Base-by-base conservation (phyloP, 208 protist genomes). In the Trypanosoma lewisi region DNA sequence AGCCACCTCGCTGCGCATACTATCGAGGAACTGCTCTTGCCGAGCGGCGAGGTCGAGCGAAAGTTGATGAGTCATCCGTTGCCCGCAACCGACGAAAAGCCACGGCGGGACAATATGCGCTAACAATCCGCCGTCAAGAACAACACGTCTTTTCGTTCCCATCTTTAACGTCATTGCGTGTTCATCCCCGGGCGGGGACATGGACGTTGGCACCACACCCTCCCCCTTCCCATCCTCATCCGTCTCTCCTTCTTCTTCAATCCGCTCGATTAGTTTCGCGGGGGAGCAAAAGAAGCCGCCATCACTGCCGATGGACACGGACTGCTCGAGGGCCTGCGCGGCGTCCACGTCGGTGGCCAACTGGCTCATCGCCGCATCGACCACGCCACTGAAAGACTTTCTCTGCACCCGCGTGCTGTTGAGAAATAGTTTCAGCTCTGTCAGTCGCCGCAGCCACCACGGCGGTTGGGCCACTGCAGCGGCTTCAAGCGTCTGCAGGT, bases 351-450 rank as follows among this genome's bases (percentile, higher is more conserved):
- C 80, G 36, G 67, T 44, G 6, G 61, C 52, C 19, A 87, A 59
- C 55, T 76, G 67, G 52, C 50, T 25, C 59, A 79, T 27, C 27
- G 67, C 73, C 19, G 69, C 52, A 45, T 70, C 63, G 0, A 63
- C 65, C 14, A 76, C 62, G 19, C 70, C 55, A 30, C 34, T 27
- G 11, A 17, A 17, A 19, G 17, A 4, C 8, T 41, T 51, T 19
- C 16, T 52, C 41, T 36, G 33, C 14, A 42, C 37, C 3, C 23
- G 30, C 3, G 67, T 68, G 37, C 47, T 55, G 52, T 87, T 83
- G 14, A 74, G 66, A 62, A 80, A 83, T 17, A 90, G 60, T 6
- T 77, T 62, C n/a, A 73, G 49, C 12, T 90, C 73, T 25, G 72
- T 73, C 61, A 62, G 75, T 16, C 60, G 73, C 19, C 56, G 54